These are phyloP conservation scores for Plenodomus biglobosus DNA, from an alignment of 2,329 filamentous ascomycete species.

Conservation along the genomic window DNA sequence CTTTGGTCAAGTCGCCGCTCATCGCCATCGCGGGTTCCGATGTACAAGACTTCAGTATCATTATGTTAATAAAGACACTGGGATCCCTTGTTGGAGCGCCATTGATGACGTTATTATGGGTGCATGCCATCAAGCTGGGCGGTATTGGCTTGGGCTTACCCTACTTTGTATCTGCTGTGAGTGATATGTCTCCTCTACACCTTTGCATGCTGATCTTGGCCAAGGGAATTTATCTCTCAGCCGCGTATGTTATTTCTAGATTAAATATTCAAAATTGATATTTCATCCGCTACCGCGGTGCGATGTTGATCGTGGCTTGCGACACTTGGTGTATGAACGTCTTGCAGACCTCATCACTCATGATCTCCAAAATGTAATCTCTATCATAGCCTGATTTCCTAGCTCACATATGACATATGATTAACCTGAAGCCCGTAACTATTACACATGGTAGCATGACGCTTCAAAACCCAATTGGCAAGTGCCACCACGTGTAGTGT, in stretches of 20 bases:
- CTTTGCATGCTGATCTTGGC: background rate
- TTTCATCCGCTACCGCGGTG: background rate
- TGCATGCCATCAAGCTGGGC: conserved; percentile 39
- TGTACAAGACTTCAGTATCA: conserved; percentile 42
- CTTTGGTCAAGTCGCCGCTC: conserved; percentile 39
- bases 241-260: background rate
- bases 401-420: too few species aligned
- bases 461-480: too few species aligned
- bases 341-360: too few species aligned
- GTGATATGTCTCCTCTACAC: conserved; percentile 6
- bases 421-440: too few species aligned
- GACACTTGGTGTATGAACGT: too few species aligned
- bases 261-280: background rate
- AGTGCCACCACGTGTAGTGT: too few species aligned
- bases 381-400: too few species aligned
- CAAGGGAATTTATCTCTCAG: background rate
- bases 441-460: too few species aligned
- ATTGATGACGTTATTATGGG: conserved; percentile 42
- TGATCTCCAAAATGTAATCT: too few species aligned
- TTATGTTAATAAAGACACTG: conserved; percentile 42
- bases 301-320: too few species aligned
- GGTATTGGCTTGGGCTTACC: conserved; percentile 38
- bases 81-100: conserved; percentile 42
- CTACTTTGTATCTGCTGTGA: conserved; percentile 40
- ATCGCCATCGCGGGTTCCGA: conserved; percentile 31